Conservation (phyloP, 2,329 filamentous ascomycete genomes). For the Xylariomycetidae sp. region DNA sequence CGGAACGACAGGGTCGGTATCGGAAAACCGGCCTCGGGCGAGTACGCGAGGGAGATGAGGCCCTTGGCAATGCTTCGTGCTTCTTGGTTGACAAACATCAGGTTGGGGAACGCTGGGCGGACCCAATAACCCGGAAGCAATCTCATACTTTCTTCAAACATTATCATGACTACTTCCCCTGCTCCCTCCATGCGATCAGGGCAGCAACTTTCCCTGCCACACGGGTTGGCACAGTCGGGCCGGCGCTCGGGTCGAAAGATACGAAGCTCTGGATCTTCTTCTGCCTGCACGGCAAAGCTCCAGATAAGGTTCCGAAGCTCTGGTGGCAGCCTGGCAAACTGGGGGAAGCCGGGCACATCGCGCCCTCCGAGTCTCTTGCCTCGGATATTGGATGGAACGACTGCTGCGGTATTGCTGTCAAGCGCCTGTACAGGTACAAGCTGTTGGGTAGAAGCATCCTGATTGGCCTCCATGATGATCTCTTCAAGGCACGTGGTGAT, state of each 20-base stretch:
- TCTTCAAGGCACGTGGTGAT: too few relatives aligned
- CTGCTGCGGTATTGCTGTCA: too few relatives aligned
- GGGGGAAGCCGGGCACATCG: slow-evolving; percentile 5
- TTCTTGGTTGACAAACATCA: slow-evolving; percentile 10
- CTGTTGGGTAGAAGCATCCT: too few relatives aligned
- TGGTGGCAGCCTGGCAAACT: slow-evolving; percentile 9
- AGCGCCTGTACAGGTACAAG: too few relatives aligned
- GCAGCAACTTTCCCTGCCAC: background rate
- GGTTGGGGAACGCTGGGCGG: slow-evolving; percentile 6
- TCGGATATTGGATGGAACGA: too few relatives aligned
- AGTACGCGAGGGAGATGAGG: background rate
- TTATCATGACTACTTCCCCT: too few relatives aligned
- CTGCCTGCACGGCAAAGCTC: slow-evolving; percentile 5
- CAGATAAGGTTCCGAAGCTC: slow-evolving; percentile 15
- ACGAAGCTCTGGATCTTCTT: slow-evolving; percentile 9
- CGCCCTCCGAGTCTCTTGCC: too few relatives aligned
- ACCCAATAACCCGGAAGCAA: too few relatives aligned
- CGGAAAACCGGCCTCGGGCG: slow-evolving; percentile 2
- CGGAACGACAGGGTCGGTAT: slow-evolving; percentile 9
- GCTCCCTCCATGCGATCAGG: background rate
- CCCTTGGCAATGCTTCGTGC: slow-evolving; percentile 3
- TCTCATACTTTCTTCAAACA: too few relatives aligned
- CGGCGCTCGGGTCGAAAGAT: slow-evolving; percentile 2
- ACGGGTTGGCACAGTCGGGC: background rate
- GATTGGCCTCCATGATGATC: too few relatives aligned